Base-by-base conservation (phyloP, 345 rosid species). In the Mercurialis annua region DNA sequence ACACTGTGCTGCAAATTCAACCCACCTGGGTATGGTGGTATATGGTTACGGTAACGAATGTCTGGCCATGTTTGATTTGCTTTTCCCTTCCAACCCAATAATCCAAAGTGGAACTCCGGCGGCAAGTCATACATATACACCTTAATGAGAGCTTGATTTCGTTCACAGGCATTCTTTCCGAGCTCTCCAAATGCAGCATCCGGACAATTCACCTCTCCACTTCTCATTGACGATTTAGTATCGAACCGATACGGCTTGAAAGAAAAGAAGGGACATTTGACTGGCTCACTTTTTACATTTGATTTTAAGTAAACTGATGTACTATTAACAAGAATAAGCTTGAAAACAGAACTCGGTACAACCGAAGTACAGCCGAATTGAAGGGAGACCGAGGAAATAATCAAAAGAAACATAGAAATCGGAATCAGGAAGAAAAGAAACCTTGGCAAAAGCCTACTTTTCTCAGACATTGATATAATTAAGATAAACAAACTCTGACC, bases 61-160 rank as follows among this genome's bases (percentile, higher is more conserved):
- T 77, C 52, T 6, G 98, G 98, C 96, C 96, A 92, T 30, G 74
- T 73, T 72, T 74, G 78, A 70, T 81, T 72, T 59, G 78, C 56
- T 46, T 71, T 81, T 21, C 81, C 94, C 66, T 81, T 88, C 96
- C 96, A 90, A 58, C 88, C 92, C 82, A 93, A 67, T 64, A 90
- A 62, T n/a, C 91, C 90, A 77, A 90, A 92, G 72, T 92, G 98
- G 85, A 90, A 90, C 23, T 86, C 92, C 53, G 90, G 74, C 51
- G 95, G 90, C 59, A 92, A 72, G 73, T 90, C 89, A 66, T 90
- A 92, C 98, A 90, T 84, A 64, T 75, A 92, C n/a, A 90, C 95
- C 73, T 81, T 83, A 26, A 89, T 73, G 75, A 74, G 67, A 69
- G 67, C 77, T 56, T 65, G 63, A 59, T 52, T 69, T 23, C 59